Evolutionary conservation across 805 yeast genomes (phyloP), one percentile per base, ranked within the genome.

Genomic region (Yamadazyma akitaensis): DNA sequence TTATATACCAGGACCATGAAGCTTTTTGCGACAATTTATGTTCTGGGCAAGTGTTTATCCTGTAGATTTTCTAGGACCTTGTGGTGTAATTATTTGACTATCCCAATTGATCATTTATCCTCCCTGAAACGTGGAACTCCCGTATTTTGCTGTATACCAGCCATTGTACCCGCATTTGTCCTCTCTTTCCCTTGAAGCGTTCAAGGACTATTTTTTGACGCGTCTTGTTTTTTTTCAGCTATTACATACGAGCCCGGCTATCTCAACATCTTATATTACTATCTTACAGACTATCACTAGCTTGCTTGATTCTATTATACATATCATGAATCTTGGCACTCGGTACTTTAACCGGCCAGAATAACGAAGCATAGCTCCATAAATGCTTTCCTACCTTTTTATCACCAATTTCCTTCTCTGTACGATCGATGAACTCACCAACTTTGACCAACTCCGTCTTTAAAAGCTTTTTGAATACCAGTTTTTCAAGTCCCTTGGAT

Each of bases 301-400:
- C 46, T 12, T 36, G 19, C 41, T 43, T 76, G 49, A 83, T 66
- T 64, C 84, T 80, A 50, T 68, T 74, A 64, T 88, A 90, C 96
- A 90, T 89, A 26, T 79, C 82, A 58, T 76, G 75, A 51, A 89
- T 79, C 67, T 85, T 85, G 33, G 72, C 65, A 50, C 92, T 84
- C 36, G 85, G 80, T n/a, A 84, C 96, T 51, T 79, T 77, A 3
- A 82, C 86, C 2, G 97, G 97, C 97, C 97, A 89, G 68, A 82
- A 89, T 44, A 79, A 76, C 17, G 90, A 76, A 4, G 94, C 88
- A 62, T 84, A 88, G 26, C 86, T 79, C 96, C 97, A 89, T 49
- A 89, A 65, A 57, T 88, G 94, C 60, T 78, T 83, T 47, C 72
- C 70, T 48, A 68, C 55, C 57, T 72, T 76, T 6, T 65, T 72